Conservation (phyloP, 768 basidiomycete species). For the Leccinellum rugosiceps region DNA sequence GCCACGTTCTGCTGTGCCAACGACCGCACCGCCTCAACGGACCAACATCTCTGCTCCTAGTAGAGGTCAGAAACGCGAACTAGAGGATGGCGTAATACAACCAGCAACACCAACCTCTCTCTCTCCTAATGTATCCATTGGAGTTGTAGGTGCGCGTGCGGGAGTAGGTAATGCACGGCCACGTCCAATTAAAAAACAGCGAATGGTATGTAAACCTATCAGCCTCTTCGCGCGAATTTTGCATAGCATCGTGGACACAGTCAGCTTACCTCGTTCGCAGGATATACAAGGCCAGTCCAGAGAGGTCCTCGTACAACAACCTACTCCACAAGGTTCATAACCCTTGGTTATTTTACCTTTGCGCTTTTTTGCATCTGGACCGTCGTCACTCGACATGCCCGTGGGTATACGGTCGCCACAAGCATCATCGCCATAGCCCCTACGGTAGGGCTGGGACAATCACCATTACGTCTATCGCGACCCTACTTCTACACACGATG, state of each 20-base stretch:
- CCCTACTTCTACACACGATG: conserved; percentile 7
- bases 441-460: conserved; percentile 3
- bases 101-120: conserved; percentile 21
- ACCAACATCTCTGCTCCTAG: conserved; percentile 7
- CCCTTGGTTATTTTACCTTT: neutral
- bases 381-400: conserved; percentile 8
- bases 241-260: neutral
- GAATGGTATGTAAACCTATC: conserved; percentile 50
- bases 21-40: conserved; percentile 24
- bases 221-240: neutral
- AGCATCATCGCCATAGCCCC: neutral
- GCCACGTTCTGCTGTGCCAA: conserved; percentile 28
- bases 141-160: conserved; percentile 51
- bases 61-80: conserved; percentile 35
- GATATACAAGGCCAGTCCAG: conserved; percentile 64
- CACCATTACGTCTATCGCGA: conserved; percentile 1
- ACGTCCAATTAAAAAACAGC: conserved; percentile 72
- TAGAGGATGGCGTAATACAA: conserved; percentile 24
- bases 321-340: conserved; percentile 68
- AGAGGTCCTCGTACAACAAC: conserved; percentile 64
- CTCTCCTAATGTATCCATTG: conserved; percentile 24
- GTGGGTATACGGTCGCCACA: conserved; percentile 1
- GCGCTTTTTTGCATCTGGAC: conserved; percentile 8
- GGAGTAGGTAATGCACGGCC: conserved; percentile 58
- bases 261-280: conserved; percentile 33